Base-by-base conservation (phyloP, 768 basidiomycete genomes). In the Cystobasidium onofrii region DNA sequence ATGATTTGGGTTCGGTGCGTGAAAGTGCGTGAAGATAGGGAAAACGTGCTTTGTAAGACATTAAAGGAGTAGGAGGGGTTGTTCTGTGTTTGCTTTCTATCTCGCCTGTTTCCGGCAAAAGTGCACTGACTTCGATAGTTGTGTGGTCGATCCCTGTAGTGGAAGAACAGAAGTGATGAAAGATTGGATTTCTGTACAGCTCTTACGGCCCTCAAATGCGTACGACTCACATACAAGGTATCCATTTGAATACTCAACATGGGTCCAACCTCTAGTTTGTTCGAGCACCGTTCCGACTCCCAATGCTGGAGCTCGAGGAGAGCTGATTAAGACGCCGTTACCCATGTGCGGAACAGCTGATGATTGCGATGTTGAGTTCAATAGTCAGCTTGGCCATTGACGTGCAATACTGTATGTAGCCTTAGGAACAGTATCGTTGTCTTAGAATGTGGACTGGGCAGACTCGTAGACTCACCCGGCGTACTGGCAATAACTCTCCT, bases 211-310 rank as follows among this genome's bases (percentile, higher is more conserved):
- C n/a, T n/a, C n/a, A n/a, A n/a, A n/a, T n/a, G n/a, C n/a, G n/a
- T n/a, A 3, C n/a, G 18, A 60, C 69, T 55, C 36, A 71, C 69
- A 55, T 44, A 71, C 34, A 23, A 71, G 55, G 34, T 20, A 36
- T 7, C 54, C 50, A 61, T 71, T 71, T 4, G 69, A 41, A 44
- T 71, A 71, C 36, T 71, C 69, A 13, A 71, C 36, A 60, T 71
- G 69, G 3, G 69, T 36, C 31, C 33, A 71, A 18, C 63, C 41
- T 29, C 44, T 15, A 31, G 31, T 60, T 15, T 60, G 3, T 23
- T 13, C 20, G 12, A 60, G 33, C 12, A 29, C 2, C 25, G 27
- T 4, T 25, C 20, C 13, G 2, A 60, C 57, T 60, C 57, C 57
- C 27, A 29, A 15, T 4, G 18, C 18, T 3, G 46, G 46, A 12